Conservation (phyloP, 1,284 basidiomycete genomes). For the Omphalotus olearius region DNA sequence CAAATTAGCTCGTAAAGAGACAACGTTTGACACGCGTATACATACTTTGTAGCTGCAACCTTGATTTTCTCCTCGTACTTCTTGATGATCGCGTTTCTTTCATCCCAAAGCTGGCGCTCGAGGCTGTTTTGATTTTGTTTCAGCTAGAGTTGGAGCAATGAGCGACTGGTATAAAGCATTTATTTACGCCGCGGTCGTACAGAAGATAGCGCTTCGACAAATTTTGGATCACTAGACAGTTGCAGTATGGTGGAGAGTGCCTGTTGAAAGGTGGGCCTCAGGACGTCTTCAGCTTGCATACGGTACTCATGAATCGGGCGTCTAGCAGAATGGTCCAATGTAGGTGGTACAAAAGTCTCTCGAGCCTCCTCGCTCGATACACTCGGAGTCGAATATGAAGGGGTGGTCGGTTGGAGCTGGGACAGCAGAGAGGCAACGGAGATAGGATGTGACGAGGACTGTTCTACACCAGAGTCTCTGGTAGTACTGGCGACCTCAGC, state of each 20-base stretch:
- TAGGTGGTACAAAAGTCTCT: neutral
- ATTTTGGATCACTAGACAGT: slow-evolving; percentile 12
- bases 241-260: slow-evolving; percentile 14
- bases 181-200: neutral
- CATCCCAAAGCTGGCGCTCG: slow-evolving; percentile 61
- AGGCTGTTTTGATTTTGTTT: slow-evolving; percentile 63
- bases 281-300: neutral
- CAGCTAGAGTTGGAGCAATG: slow-evolving; percentile 29
- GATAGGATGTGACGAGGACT: slow-evolving; percentile 8
- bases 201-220: slow-evolving; percentile 7
- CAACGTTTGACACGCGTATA: slow-evolving; percentile 4
- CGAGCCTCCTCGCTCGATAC: neutral
- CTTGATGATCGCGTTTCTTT: slow-evolving; percentile 51
- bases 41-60: slow-evolving; percentile 60
- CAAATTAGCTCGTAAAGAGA: slow-evolving; percentile 8
- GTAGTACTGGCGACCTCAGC: slow-evolving; percentile 3
- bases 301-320: neutral
- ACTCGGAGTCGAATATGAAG: slow-evolving; percentile 10
- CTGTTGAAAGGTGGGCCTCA: slow-evolving; percentile 12
- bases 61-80: slow-evolving; percentile 69
- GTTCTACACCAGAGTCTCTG: neutral
- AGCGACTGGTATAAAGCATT: neutral
- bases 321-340: neutral
- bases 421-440: slow-evolving; percentile 66
- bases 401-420: slow-evolving; percentile 41